Base-by-base conservation (phyloP, 163 green algal species). In the Scenedesmus sp. region DNA sequence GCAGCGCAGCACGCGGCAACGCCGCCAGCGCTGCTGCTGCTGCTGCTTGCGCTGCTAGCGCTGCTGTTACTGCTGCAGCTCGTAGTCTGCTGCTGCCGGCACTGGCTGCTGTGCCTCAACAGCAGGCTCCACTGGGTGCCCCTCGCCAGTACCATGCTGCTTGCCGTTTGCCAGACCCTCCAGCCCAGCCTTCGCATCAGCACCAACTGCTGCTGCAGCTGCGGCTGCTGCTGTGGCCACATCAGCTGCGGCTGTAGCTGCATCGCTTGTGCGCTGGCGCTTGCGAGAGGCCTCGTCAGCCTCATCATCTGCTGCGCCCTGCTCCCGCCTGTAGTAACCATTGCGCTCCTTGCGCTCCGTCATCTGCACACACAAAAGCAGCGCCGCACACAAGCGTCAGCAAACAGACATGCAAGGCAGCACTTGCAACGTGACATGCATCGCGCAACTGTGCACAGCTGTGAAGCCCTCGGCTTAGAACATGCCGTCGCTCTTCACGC, bases 261-360 rank as follows among this genome's bases (percentile, higher is more conserved):
- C 13, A 18, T 64, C 52, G 12, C 9, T 34, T 26, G 77, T 74
- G 83, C 52, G 67, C 86, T 90, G 86, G 8, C 20, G 67, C 86
- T 83, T 67, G 52, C 70, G 18, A 46, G 88, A 57, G 88, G 81
- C n/a, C 66, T 87, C 77, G 8, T 81, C 77, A 57, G 70, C 16
- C 87, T 84, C 54, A 9, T 64, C 77, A 2, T 88, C 88, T 55
- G 34, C 34, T 46, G 20, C n/a, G 52, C 81, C 85, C 26, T 57
- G 81, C 88, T 84, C 81, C 2, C 81, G 81, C 9, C 57, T 34
- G 23, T 92, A 92, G 10, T 59, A 94, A 46, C 91, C 89, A 73
- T 92, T 94, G 86, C 93, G 91, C 12, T 95, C 93, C 66, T 95
- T 95, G 73, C 93, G 93, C 54, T 95, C 93, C 10, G 86, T 90